phyloP scores from a whole-genome alignment of 2,329 filamentous ascomycete genomes.

The Arthrobotrys iridis region DNA sequence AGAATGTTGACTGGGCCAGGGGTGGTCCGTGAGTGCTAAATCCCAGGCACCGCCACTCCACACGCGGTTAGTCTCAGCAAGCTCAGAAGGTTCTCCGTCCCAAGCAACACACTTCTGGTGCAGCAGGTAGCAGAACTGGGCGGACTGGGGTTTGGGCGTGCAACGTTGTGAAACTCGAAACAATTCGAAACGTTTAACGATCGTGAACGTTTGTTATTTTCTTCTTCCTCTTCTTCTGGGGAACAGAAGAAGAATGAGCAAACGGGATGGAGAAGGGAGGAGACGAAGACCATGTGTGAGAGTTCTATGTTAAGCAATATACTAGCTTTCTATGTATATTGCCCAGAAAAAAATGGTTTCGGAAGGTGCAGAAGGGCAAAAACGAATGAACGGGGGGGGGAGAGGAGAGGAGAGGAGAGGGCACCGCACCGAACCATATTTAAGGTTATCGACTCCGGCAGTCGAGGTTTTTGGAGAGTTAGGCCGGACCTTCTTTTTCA shows the following conservation, averaged over 20 bases:
- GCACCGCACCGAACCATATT: background rate
- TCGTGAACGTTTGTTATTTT: background rate
- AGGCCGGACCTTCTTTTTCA: constrained; percentile 22
- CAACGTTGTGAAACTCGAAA: constrained; percentile 41
- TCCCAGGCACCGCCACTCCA: constrained; percentile 20
- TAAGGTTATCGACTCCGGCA: constrained; percentile 18
- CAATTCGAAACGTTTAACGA: constrained; percentile 50
- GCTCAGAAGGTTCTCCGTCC: background rate
- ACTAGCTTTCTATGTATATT: too few relatives aligned
- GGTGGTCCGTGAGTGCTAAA: too few relatives aligned
- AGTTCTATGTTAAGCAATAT: constrained; percentile 17
- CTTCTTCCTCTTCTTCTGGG: background rate
- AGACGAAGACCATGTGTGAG: constrained; percentile 1
- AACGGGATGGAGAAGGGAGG: too few relatives aligned
- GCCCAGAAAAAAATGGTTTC: background rate
- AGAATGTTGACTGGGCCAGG: too few relatives aligned
- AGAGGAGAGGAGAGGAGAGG: background rate
- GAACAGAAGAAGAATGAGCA: too few relatives aligned
- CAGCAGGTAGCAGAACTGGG: background rate
- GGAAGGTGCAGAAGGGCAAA: background rate
- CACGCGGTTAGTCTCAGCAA: constrained; percentile 13
- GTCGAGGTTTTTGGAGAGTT: constrained; percentile 14
- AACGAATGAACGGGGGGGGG: background rate
- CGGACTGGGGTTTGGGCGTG: constrained; percentile 21
- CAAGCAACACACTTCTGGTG: background rate